Percentiles rank a stretch among this genome's conserved stretches.
Conservation (phyloP, 192 early-diverging fungal genomes). For the Umbelopsis sp. region DNA sequence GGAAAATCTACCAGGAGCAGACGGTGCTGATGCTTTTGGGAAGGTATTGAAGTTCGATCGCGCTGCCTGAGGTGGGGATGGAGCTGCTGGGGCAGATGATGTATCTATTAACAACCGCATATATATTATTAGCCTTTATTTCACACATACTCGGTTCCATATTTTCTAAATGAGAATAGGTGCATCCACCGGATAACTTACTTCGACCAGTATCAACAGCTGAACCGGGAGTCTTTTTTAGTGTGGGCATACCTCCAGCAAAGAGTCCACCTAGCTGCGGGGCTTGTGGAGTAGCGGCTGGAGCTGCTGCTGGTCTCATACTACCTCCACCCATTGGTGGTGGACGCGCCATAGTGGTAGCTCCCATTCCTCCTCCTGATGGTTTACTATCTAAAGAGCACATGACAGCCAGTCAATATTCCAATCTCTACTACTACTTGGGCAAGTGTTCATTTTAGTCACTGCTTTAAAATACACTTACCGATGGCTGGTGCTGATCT, state of each 20-base stretch:
- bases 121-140: not conserved
- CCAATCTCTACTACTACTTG: not conserved
- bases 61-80: not conserved
- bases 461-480: constrained; percentile 23
- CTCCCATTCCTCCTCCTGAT: constrained; percentile 7
- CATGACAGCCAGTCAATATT: not conserved
- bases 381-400: constrained; percentile 7
- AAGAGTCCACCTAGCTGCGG: constrained; percentile 38
- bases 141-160: not conserved
- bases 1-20: constrained; percentile 2
- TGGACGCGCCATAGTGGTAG: constrained; percentile 34
- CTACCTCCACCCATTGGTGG: constrained; percentile 24
- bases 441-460: not conserved
- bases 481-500: constrained; percentile 59
- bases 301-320: not conserved
- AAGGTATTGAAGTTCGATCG: constrained; percentile 1
- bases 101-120: constrained; percentile 5
- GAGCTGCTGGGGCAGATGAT: not conserved
- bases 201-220: constrained; percentile 27
- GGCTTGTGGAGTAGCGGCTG: constrained; percentile 2
- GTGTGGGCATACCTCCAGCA: constrained; percentile 63
- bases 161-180: not conserved
- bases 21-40: not conserved
- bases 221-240: constrained; percentile 35
- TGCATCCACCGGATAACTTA: not conserved